Evolutionary conservation across 2,329 filamentous ascomycete genomes (phyloP).

Genomic region (Talaromyces funiculosus): DNA sequence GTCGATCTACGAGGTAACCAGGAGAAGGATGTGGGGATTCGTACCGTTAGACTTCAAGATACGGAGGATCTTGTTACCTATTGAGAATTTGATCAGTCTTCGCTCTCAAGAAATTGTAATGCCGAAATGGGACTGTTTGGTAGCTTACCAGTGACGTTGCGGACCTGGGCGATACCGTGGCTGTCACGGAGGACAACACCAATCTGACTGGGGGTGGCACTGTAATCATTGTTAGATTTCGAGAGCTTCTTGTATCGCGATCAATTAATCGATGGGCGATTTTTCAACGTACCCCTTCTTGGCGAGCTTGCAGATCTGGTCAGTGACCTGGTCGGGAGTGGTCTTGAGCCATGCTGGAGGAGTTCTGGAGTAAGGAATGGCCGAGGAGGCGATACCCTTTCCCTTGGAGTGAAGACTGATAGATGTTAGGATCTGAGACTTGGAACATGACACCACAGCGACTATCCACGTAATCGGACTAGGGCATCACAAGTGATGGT

Average conservation of each 20-base stretch:
- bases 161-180: conserved; percentile 97
- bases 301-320: conserved; percentile 58
- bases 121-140: not conserved
- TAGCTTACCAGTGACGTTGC: conserved; percentile 83
- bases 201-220: conserved; percentile 96
- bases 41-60: conserved; percentile 98
- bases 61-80: conserved; percentile 99
- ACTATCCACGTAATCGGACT: not conserved
- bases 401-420: conserved; percentile 93
- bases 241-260: conserved; percentile 65
- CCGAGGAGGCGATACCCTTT: conserved; percentile 96
- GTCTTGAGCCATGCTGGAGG: conserved; percentile 96
- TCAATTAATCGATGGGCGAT: conserved; percentile 59
- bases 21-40: conserved; percentile 26
- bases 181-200: conserved; percentile 97
- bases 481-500: no score
- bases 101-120: not conserved
- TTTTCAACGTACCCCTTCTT: conserved; percentile 13
- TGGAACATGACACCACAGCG: not conserved
- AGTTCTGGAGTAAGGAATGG: conserved; percentile 93
- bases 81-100: conserved; percentile 37
- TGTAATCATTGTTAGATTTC: conserved; percentile 1
- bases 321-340: conserved; percentile 95
- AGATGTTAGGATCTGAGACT: conserved; percentile 42
- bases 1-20: conserved; percentile 7